A percentile compares a stretch with the other conserved stretches of the same genome.
phyloP scores from a whole-genome alignment of 164 flowering plant genomes.

The Chimonanthus praecox region DNA sequence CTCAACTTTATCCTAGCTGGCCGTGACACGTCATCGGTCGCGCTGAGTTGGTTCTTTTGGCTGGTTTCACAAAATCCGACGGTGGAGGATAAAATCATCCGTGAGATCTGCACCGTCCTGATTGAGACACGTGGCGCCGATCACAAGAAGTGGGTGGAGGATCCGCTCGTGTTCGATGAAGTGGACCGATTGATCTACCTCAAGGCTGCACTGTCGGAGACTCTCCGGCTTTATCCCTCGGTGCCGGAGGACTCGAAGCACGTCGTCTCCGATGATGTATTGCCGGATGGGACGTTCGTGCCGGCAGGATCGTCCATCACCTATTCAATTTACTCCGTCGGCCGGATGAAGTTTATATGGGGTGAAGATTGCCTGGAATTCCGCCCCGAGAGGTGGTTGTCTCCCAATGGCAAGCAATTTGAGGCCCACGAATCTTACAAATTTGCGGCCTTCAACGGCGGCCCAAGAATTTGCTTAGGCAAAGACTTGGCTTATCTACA shows the following conservation, averaged over 20 bases:
- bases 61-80: constrained; percentile 18
- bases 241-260: constrained; percentile 73
- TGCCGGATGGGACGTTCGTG: constrained; percentile 60
- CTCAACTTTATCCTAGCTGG: constrained; percentile 51
- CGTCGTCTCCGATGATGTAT: constrained; percentile 39
- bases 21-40: constrained; percentile 45
- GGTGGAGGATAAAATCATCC: constrained; percentile 35
- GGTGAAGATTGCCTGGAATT: constrained; percentile 56
- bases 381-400: constrained; percentile 58
- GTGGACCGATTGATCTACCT: constrained; percentile 54
- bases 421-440: constrained; percentile 34
- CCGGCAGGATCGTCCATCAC: constrained; percentile 63
- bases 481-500: constrained; percentile 85
- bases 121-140: constrained; percentile 52
- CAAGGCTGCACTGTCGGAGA: constrained; percentile 58
- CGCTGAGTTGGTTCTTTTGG: constrained; percentile 43
- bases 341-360: constrained; percentile 54
- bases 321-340: constrained; percentile 56
- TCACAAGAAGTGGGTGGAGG: constrained; percentile 36
- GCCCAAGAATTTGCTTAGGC: constrained; percentile 85
- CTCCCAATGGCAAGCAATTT: constrained; percentile 28
- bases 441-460: constrained; percentile 85
- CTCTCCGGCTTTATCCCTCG: constrained; percentile 56
- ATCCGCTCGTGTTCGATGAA: constrained; percentile 57
- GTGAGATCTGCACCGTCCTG: constrained; percentile 45